Evolutionary conservation across 495 filamentous ascomycete genomes (phyloP), one percentile per base, ranked within the genome.

Genomic region (Podospora fimiseda): DNA sequence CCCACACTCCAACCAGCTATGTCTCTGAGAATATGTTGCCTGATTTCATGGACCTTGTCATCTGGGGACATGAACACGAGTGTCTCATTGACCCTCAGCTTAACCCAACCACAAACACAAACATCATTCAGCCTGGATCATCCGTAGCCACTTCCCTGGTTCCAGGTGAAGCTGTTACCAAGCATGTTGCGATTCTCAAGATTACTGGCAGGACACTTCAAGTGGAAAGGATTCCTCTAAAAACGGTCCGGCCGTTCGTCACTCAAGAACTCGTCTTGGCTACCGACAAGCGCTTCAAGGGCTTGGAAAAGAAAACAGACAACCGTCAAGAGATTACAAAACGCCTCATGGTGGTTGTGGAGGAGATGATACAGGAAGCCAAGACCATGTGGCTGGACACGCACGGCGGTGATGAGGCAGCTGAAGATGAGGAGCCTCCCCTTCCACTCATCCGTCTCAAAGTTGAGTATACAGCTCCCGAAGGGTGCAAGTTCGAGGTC

Each of bases 21-120:
- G 76, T 99, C 0, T 90, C 94, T 2, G 94, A 99, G 63, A 89
- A 89, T 61, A 93, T 96, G 64, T 80, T 99, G 0, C 94, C 93
- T 0, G 84, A 87, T 4, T 99, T 95, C 63, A 69, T 97, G 36
- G 88, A 99, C 63, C 73, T 99, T 14, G 82, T 97, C 0, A 74
- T 99, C 42, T 99, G 93, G 93, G 93, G 93, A 20, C 93, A 99
- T 61, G 93, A 99, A 67, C 93, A 99, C 60, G 94, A 99, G 70
- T 97, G 92, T 64, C 67, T 93, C 3, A 94, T 97, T 58, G 81
- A 95, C 38, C 93, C 93, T 1, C 61, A 68, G 9, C 76, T 80
- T 20, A 96, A 96, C 60, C 81, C 87, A 0, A 90, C 95, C 65
- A 94, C 82, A 52, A 84, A 84, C 8, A 97, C 97, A 58, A 83